A percentile compares a stretch with the other conserved stretches of the same genome.
These are phyloP conservation scores for Trichoderma guizhouense DNA, from an alignment of 2,329 filamentous ascomycete species.

Conservation along the genomic window DNA sequence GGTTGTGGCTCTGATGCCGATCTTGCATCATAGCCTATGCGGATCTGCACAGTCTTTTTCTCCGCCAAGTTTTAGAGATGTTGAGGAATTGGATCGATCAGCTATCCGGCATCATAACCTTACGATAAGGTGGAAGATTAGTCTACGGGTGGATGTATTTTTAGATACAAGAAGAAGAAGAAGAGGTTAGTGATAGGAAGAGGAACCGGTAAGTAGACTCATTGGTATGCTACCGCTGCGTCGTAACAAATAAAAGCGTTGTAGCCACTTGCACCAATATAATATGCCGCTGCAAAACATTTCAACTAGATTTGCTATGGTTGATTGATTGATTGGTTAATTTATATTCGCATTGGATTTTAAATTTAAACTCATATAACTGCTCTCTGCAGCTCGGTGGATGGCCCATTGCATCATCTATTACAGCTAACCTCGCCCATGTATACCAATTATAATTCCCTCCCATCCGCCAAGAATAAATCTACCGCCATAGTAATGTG, in stretches of 20 bases:
- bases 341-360: neutral
- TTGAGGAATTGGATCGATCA: neutral
- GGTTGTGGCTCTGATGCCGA: slow-evolving; percentile 5
- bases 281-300: neutral
- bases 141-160: neutral
- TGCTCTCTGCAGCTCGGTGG: neutral
- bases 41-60: neutral
- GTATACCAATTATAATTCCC: neutral
- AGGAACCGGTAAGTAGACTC: neutral
- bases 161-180: neutral
- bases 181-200: neutral
- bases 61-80: neutral
- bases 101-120: neutral
- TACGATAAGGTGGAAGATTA: neutral
- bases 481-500: neutral
- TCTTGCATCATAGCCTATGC: slow-evolving; percentile 15
- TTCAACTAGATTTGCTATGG: neutral
- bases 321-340: neutral
- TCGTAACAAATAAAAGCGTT: neutral
- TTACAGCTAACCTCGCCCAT: neutral
- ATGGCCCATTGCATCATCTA: neutral
- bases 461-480: neutral
- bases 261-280: neutral
- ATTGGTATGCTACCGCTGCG: neutral
- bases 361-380: neutral